Conservation (phyloP, 305 asterid species). For the Rubia tinctorum region DNA sequence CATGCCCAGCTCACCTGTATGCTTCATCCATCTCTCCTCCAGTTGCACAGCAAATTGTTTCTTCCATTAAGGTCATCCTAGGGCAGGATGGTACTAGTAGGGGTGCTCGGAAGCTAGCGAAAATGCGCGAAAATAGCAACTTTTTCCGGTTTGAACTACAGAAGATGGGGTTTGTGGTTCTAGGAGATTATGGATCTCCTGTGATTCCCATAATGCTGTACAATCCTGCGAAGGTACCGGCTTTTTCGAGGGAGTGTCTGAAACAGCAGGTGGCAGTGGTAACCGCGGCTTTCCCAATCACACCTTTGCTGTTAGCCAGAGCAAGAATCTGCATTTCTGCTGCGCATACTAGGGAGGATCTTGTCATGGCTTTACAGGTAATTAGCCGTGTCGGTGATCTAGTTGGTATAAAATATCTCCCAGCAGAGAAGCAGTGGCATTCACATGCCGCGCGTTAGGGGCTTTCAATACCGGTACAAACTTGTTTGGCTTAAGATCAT, state of each 20-base stretch:
- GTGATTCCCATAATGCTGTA: slow-evolving; percentile 98
- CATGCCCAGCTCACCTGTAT: slow-evolving; percentile 98
- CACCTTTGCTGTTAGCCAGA: slow-evolving; percentile 90
- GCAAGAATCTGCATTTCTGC: slow-evolving; percentile 98
- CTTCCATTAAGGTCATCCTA: too few species aligned
- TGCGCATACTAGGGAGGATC: slow-evolving; percentile 89
- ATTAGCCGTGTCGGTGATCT: too few species aligned
- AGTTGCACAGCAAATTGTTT: too few species aligned
- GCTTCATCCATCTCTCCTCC: too few species aligned
- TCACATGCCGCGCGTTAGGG: too few species aligned
- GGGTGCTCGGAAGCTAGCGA: slow-evolving; percentile 91
- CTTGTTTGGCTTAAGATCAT: too few species aligned
- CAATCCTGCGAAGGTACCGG: too few species aligned
- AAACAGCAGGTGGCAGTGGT: slow-evolving; percentile 84
- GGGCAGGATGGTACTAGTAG: slow-evolving; percentile 98
- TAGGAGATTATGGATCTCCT: slow-evolving; percentile 96
- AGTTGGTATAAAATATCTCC: slow-evolving; percentile 70
- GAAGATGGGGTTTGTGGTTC: slow-evolving; percentile 97
- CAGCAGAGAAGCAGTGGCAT: too few species aligned
- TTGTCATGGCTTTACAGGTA: slow-evolving; percentile 73
- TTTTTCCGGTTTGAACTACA: slow-evolving; percentile 88
- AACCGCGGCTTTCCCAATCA: slow-evolving; percentile 94
- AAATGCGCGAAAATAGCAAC: slow-evolving; percentile 88
- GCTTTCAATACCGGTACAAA: too few species aligned
- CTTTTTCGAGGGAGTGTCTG: slow-evolving; percentile 96